Conservation (phyloP, 2,329 filamentous ascomycete species). For the Monilinia aucupariae region DNA sequence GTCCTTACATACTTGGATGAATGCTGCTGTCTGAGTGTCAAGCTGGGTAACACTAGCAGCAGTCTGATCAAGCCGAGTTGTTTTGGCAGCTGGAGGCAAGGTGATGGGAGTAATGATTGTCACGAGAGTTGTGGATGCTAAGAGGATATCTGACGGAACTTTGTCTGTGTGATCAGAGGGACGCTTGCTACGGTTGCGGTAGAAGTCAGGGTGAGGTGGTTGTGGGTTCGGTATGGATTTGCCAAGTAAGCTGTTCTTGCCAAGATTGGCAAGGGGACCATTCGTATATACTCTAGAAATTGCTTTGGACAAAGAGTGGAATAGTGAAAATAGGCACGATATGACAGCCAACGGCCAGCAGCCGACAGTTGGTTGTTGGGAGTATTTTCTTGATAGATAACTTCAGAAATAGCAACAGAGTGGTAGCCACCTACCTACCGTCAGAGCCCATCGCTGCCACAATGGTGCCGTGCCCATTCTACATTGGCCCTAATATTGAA, state of each 20-base stretch:
- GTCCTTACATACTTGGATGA: not conserved
- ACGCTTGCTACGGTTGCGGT: too few relatives aligned
- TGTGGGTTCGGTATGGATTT: not conserved
- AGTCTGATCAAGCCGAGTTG: not conserved
- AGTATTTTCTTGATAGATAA: not conserved
- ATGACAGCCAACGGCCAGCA: too few relatives aligned
- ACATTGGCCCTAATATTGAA: not conserved
- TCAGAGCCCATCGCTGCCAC: not conserved
- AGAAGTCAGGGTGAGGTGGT: not conserved
- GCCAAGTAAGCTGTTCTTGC: not conserved
- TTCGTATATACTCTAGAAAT: not conserved
- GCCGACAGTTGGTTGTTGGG: not conserved
- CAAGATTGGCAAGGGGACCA: not conserved
- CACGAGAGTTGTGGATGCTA: too few relatives aligned
- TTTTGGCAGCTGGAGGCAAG: not conserved
- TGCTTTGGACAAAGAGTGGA: not conserved
- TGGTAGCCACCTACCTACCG: not conserved
- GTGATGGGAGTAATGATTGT: too few relatives aligned
- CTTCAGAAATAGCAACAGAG: not conserved
- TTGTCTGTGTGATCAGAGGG: too few relatives aligned
- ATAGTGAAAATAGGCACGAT: not conserved
- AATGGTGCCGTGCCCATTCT: not conserved
- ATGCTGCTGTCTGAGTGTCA: not conserved
- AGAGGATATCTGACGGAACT: too few relatives aligned
- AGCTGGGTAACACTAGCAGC: not conserved